These are phyloP conservation scores for Kazachstania bromeliacearum DNA, from an alignment of 805 yeast genomes.

Conservation along the genomic window DNA sequence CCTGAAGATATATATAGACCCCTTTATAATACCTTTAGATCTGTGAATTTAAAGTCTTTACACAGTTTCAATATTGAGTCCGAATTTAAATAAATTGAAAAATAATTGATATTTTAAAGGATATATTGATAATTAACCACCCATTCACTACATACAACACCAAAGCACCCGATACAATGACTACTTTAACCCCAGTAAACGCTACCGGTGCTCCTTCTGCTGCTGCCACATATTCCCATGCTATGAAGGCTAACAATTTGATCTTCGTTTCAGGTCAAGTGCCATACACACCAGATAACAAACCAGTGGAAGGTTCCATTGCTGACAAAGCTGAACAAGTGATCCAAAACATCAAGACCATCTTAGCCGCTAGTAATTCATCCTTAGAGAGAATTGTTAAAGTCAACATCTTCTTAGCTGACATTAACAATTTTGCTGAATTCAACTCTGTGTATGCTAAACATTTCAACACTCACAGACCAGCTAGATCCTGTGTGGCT, in stretches of 20 bases:
- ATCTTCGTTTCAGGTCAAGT: conserved; percentile 93
- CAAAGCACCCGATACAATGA: conserved; percentile 11
- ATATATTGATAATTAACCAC: no score
- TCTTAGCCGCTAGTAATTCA: conserved; percentile 80
- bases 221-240: conserved; percentile 95
- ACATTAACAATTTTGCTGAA: conserved; percentile 75
- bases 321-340: conserved; percentile 72
- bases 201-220: conserved; percentile 88
- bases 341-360: conserved; percentile 55
- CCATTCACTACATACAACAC: neutral
- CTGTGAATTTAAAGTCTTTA: no score
- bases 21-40: no score
- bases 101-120: no score
- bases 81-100: no score
- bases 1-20: neutral
- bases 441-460: conserved; percentile 78
- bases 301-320: conserved; percentile 67
- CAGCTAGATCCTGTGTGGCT: conserved; percentile 97
- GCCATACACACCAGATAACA: conserved; percentile 77
- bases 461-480: conserved; percentile 70
- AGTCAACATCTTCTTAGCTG: conserved; percentile 80
- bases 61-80: no score
- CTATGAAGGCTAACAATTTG: conserved; percentile 81
- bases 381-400: conserved; percentile 77
- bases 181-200: conserved; percentile 38